Percentiles rank a stretch among this genome's conserved stretches.
phyloP scores from a whole-genome alignment of 208 protist species.

The Trypanosoma cruzi region DNA sequence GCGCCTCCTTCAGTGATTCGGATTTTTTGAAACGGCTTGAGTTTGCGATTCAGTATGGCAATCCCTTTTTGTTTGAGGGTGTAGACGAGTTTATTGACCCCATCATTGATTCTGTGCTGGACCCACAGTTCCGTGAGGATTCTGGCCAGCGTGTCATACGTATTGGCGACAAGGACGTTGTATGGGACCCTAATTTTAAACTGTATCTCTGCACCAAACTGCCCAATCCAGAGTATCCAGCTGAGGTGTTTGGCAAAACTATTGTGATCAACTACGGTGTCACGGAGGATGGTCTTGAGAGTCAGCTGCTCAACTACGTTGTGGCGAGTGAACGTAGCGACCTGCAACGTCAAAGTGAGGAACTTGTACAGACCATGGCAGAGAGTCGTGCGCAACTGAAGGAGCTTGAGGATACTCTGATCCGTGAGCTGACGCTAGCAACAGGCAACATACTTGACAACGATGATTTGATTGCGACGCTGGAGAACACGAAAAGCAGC shows the following conservation, averaged over 20 bases:
- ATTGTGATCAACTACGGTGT: slow-evolving; percentile 99
- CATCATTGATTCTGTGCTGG: slow-evolving; percentile 98
- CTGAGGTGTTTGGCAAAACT: slow-evolving; percentile 97
- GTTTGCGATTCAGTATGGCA: slow-evolving; percentile 97
- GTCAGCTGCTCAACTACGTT: slow-evolving; percentile 99
- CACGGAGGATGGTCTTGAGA: slow-evolving; percentile 97
- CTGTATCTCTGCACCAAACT: slow-evolving; percentile 98
- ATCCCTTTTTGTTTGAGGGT: slow-evolving; percentile 98
- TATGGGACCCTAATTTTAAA: slow-evolving; percentile 98
- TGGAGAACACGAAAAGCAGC: slow-evolving; percentile 98
- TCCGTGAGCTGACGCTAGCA: slow-evolving; percentile 95
- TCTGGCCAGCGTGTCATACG: slow-evolving; percentile 89
- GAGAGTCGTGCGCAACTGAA: slow-evolving; percentile 97
- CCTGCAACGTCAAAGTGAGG: slow-evolving; percentile 94
- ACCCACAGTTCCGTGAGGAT: slow-evolving; percentile 95
- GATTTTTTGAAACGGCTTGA: slow-evolving; percentile 98
- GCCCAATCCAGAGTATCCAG: slow-evolving; percentile 98
- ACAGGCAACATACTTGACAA: slow-evolving; percentile 99
- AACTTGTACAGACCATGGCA: slow-evolving; percentile 97
- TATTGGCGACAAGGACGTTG: slow-evolving; percentile 97
- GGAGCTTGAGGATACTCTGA: slow-evolving; percentile 98
- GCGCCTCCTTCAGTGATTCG: slow-evolving; percentile 95
- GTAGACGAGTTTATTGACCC: slow-evolving; percentile 99
- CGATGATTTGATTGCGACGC: slow-evolving; percentile 97
- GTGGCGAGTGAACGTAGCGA: slow-evolving; percentile 97